Percentiles rank a stretch among this genome's conserved stretches.
phyloP scores from a whole-genome alignment of 306 rosid genomes.

The Prunus mongolica region DNA sequence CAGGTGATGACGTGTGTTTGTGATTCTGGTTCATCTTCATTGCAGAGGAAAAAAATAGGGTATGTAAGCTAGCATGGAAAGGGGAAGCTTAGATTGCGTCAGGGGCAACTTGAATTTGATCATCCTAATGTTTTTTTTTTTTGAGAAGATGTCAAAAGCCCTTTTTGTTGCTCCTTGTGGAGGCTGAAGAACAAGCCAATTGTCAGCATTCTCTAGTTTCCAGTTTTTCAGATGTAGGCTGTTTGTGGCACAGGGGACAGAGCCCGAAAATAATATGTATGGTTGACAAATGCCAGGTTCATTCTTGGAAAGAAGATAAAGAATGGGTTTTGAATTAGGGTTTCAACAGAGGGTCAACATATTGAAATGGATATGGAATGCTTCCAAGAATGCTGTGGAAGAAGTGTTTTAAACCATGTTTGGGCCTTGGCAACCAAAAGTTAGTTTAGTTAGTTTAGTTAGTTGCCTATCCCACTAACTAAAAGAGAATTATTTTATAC shows the following conservation, averaged over 20 bases:
- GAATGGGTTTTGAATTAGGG: no score
- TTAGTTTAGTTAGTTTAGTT: not conserved
- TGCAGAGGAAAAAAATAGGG: not conserved
- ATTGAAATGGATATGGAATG: no score
- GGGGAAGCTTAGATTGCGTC: not conserved
- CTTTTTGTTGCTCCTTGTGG: constrained; percentile 49
- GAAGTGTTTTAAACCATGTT: not conserved
- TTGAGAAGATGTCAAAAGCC: constrained; percentile 18
- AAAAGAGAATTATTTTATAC: no score
- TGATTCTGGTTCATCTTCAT: not conserved
- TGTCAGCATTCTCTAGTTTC: not conserved
- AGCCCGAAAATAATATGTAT: not conserved
- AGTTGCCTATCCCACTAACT: no score
- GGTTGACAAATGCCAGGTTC: constrained; percentile 11
- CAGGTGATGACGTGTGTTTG: not conserved
- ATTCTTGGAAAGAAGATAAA: not conserved
- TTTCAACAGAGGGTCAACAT: no score
- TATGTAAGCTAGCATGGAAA: not conserved
- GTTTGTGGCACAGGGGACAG: not conserved
- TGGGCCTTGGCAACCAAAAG: not conserved
- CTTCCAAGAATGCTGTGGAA: not conserved
- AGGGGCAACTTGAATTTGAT: not conserved
- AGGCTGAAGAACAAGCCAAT: constrained; percentile 7
- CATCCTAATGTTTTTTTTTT: not conserved
- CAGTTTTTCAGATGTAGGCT: not conserved